phyloP scores from a whole-genome alignment of 306 rosid species.

The Pterocarpus macrocarpus region DNA sequence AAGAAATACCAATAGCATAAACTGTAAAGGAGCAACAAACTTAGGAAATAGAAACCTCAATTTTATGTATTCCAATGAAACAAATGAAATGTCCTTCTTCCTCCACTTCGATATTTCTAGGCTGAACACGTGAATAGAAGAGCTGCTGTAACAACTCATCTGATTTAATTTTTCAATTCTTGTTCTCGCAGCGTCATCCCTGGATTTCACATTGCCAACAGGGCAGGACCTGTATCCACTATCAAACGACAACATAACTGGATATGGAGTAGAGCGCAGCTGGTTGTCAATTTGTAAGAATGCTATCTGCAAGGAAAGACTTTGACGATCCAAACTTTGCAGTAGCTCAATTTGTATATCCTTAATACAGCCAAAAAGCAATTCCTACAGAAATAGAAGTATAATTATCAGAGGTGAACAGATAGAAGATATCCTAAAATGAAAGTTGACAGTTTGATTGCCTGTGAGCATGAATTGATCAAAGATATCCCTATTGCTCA shows the following conservation, averaged over 20 bases:
- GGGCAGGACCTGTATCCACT: constrained; percentile 61
- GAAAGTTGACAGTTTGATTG: constrained; percentile 44
- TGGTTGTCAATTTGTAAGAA: constrained; percentile 94
- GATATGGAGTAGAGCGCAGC: constrained; percentile 87
- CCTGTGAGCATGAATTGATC: constrained; percentile 81
- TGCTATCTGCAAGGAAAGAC: constrained; percentile 66
- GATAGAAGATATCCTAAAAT: constrained; percentile 28
- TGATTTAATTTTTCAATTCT: constrained; percentile 59
- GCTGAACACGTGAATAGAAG: constrained; percentile 68
- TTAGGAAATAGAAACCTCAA: constrained; percentile 67
- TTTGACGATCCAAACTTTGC: constrained; percentile 90
- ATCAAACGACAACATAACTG: constrained; percentile 85
- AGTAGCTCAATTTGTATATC: constrained; percentile 68
- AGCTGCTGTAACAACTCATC: constrained; percentile 55
- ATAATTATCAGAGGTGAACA: constrained; percentile 41
- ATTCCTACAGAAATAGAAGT: constrained; percentile 66
- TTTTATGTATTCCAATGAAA: constrained; percentile 87
- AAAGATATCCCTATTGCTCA: constrained; percentile 92
- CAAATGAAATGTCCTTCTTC: constrained; percentile 84
- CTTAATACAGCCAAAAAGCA: constrained; percentile 79
- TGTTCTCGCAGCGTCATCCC: constrained; percentile 56
- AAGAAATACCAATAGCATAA: not conserved
- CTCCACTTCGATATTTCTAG: constrained; percentile 91
- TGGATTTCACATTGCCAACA: constrained; percentile 52
- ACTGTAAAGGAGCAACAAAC: constrained; percentile 35